phyloP scores from a whole-genome alignment of 1,139 yeast species.

The Taphrina wiesneri region DNA sequence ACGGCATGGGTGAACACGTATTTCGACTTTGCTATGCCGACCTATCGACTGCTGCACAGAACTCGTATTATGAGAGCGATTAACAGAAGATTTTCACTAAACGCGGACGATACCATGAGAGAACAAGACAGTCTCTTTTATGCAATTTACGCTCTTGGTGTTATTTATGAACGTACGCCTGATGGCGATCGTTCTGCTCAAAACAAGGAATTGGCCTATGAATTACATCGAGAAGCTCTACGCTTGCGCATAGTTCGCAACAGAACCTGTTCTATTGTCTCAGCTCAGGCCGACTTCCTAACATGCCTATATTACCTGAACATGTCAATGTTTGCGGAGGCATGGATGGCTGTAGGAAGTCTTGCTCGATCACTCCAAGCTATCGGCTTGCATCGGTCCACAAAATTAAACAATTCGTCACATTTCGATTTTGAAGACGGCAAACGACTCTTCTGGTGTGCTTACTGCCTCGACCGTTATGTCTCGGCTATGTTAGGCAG shows the following conservation, averaged over 20 bases:
- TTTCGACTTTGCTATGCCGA: conserved; percentile 7
- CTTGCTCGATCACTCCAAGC: conserved; percentile 2
- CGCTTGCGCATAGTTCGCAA: not conserved
- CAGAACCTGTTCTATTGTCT: conserved; percentile 1
- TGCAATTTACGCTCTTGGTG: conserved; percentile 4
- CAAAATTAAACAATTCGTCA: not conserved
- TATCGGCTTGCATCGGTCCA: not conserved
- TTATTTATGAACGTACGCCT: not conserved
- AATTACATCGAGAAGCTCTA: not conserved
- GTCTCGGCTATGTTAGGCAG: not conserved
- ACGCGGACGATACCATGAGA: not conserved
- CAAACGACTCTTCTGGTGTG: conserved; percentile 2
- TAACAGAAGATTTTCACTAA: not conserved
- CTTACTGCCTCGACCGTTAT: conserved; percentile 1
- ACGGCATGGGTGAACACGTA: conserved; percentile 3
- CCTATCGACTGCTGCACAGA: not conserved
- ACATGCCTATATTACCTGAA: not conserved
- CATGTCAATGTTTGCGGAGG: not conserved
- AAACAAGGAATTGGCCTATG: not conserved
- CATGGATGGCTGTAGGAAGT: conserved; percentile 7
- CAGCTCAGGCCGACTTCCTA: not conserved
- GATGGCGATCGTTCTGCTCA: not conserved
- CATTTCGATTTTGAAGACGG: conserved; percentile 1
- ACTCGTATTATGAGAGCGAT: not conserved
- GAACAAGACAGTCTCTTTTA: not conserved